Percentiles rank a stretch among this genome's conserved stretches.
Evolutionary conservation across 192 early-diverging fungal species (phyloP).

Genomic region (Phlyctochytrium planicorne): DNA sequence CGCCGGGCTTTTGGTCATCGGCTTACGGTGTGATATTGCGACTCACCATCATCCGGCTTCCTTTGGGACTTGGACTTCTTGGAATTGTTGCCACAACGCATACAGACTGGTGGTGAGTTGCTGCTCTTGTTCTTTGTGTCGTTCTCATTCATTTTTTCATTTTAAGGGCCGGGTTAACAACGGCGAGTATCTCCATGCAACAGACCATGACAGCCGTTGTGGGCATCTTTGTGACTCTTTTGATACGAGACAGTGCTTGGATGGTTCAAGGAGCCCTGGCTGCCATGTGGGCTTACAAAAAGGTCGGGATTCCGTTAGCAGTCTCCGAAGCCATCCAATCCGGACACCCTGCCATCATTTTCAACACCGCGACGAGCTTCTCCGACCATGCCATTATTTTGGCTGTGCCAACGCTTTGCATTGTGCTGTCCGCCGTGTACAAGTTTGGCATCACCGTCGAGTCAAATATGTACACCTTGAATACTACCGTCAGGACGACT

Average conservation of each 20-base stretch:
- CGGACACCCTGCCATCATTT: background rate
- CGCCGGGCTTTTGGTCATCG: no score
- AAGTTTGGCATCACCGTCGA: slow-evolving; percentile 10
- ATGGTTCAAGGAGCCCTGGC: slow-evolving; percentile 9
- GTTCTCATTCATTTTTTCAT: no score
- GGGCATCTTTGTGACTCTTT: background rate
- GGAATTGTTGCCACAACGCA: no score
- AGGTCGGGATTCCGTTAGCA: background rate
- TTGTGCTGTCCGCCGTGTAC: background rate
- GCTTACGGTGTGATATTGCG: no score
- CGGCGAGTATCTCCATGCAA: background rate
- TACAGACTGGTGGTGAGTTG: no score
- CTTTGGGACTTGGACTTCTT: no score
- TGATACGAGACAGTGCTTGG: background rate
- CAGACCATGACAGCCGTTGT: background rate
- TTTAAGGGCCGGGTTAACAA: background rate
- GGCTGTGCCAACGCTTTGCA: background rate
- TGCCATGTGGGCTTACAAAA: background rate
- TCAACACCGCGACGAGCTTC: background rate
- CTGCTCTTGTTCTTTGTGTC: no score
- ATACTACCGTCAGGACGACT: background rate
- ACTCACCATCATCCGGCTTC: no score
- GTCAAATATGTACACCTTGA: background rate
- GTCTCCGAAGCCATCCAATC: slow-evolving; percentile 8
- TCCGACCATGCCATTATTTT: background rate